These are phyloP conservation scores for Epichloe coenophiala DNA, from an alignment of 2,329 filamentous ascomycete genomes.

Conservation along the genomic window DNA sequence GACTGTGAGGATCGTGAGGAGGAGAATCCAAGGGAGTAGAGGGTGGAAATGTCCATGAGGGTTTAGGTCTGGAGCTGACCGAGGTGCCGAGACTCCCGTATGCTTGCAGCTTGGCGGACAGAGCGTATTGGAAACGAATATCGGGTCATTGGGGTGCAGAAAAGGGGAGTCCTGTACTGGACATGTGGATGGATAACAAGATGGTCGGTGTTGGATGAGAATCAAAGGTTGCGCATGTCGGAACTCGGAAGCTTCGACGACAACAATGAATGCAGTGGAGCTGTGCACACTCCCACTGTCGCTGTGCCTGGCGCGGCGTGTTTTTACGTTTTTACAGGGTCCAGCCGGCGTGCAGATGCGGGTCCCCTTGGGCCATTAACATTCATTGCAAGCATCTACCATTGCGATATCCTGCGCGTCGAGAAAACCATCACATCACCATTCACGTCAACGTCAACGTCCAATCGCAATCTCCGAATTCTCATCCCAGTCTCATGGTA, in stretches of 20 bases:
- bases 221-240: too few species aligned
- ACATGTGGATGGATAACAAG: too few species aligned
- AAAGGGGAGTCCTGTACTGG: too few species aligned
- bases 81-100: background rate
- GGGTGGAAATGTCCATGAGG: conserved; percentile 4
- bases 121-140: background rate
- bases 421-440: too few species aligned
- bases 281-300: background rate
- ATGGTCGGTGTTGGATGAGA: too few species aligned
- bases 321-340: background rate
- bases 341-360: too few species aligned
- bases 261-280: background rate
- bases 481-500: background rate
- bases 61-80: background rate
- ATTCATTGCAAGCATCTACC: too few species aligned
- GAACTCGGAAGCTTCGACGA: too few species aligned
- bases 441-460: too few species aligned
- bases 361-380: too few species aligned
- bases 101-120: background rate
- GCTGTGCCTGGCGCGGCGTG: background rate
- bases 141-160: background rate
- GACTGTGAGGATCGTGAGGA: conserved; percentile 20
- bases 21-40: conserved; percentile 10
- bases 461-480: too few species aligned
- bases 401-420: too few species aligned